Evolutionary conservation across 805 yeast genomes (phyloP).

Genomic region (Jamesozyma gamospora): DNA sequence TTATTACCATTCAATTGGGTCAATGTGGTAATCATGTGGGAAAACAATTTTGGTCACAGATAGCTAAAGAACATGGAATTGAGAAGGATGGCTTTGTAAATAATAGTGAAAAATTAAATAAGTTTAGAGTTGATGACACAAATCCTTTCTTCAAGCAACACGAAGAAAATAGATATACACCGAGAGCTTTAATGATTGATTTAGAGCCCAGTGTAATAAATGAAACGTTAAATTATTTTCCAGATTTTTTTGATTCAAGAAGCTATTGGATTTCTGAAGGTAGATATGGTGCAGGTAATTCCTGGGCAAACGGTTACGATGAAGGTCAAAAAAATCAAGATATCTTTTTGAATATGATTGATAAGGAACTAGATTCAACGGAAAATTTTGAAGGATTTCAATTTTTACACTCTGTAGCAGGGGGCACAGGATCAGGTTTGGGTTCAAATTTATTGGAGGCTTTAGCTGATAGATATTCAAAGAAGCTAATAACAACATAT

Average conservation of each 20-base stretch:
- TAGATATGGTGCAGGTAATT: constrained; percentile 92
- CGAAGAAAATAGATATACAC: constrained; percentile 72
- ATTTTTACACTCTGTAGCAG: constrained; percentile 88
- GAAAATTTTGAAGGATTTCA: constrained; percentile 88
- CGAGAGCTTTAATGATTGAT: constrained; percentile 78
- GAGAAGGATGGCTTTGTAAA: constrained; percentile 28
- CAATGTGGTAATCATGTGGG: constrained; percentile 98
- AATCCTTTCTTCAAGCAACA: constrained; percentile 73
- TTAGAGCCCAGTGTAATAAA: constrained; percentile 83
- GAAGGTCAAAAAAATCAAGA: constrained; percentile 64
- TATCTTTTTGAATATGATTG: constrained; percentile 71
- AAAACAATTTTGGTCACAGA: constrained; percentile 81
- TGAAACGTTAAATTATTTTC: constrained; percentile 43
- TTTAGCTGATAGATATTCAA: constrained; percentile 69
- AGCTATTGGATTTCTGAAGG: constrained; percentile 68
- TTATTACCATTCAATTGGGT: constrained; percentile 57
- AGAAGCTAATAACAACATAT: constrained; percentile 74
- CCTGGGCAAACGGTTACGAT: constrained; percentile 86
- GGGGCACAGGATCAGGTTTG: constrained; percentile 96
- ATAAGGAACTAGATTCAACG: constrained; percentile 81
- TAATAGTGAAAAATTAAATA: constrained; percentile 6
- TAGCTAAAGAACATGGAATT: constrained; percentile 82
- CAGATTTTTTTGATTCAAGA: constrained; percentile 71
- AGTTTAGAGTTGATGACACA: constrained; percentile 55
- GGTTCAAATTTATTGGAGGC: constrained; percentile 77